Evolutionary conservation across 2,329 filamentous ascomycete species (phyloP), one percentile per base, ranked within the genome.

Genomic region (Botrytis galanthina): DNA sequence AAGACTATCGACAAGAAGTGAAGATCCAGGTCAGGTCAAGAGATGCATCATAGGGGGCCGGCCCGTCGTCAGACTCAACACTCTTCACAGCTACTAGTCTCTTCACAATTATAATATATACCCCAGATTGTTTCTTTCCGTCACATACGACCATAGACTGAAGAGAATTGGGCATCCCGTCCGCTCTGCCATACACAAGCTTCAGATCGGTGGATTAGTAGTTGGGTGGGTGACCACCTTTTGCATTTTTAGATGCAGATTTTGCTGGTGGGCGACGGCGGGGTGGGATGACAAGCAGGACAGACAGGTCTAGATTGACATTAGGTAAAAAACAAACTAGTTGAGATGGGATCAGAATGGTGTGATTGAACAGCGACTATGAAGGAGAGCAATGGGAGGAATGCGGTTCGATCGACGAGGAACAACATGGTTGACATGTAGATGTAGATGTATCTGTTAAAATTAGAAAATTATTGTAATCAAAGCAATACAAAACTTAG

Each of bases 51-150:
- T 4, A 18, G n/a, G 51, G 51, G 14, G n/a, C 4, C 8, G n/a
- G 14, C 1, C 3, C n/a, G 4, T 57, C 6, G 26, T 8, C 51
- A 57, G n/a, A 9, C n/a, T 4, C 1, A 29, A 18, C n/a, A 54
- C n/a, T 29, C 1, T 57, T 16, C 32, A 60, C 4, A 32, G 57
- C 20, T 22, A 61, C 59, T 22, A 18, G 51, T n/a, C 35, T 39
- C 4, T 9, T 20, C 1, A 60, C 29, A 6, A 22, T 1, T 18
- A 39, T 16, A 2, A 0, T 16, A 39, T 20, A 39, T 26, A 39
- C 10, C 3, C 22, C 2, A 26, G 3, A 39, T 61, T 1, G 3
- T 0, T 0, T 0, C 0, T 0, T 0, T 1, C 22, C 39, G 5
- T 1, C 5, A 61, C 35, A 61, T 61, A 61, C 59, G 59, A 61